Percentiles rank a stretch among this genome's conserved stretches.
These are phyloP conservation scores for Fusarium tricinctum DNA, from an alignment of 2,329 filamentous ascomycete species.

Conservation along the genomic window DNA sequence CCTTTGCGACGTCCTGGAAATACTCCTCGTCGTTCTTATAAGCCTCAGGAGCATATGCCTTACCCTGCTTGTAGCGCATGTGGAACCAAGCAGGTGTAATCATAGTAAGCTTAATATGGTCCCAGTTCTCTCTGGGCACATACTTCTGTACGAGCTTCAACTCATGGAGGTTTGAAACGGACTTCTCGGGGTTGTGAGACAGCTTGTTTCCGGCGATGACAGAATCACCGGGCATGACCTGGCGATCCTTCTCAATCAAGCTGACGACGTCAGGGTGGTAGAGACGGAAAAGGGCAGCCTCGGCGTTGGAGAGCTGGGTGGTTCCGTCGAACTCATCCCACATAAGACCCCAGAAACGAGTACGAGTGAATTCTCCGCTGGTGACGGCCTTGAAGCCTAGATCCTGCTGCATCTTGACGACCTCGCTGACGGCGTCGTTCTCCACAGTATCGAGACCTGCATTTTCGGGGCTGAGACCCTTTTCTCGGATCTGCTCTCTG, in stretches of 20 bases:
- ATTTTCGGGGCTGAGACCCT: constrained; percentile 63
- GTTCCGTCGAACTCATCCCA: constrained; percentile 69
- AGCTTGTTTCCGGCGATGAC: constrained; percentile 66
- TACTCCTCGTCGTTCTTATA: constrained; percentile 62
- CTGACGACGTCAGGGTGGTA: constrained; percentile 69
- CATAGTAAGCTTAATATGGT: constrained; percentile 67
- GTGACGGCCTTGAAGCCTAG: constrained; percentile 76
- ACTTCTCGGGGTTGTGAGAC: constrained; percentile 58
- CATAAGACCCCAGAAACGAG: constrained; percentile 62
- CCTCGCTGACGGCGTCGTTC: constrained; percentile 64
- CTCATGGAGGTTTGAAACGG: constrained; percentile 65
- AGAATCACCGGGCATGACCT: constrained; percentile 70
- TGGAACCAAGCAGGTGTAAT: constrained; percentile 64
- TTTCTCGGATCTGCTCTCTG: constrained; percentile 52
- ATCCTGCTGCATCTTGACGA: constrained; percentile 77
- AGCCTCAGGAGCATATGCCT: constrained; percentile 47
- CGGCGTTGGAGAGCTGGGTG: constrained; percentile 63
- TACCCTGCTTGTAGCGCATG: constrained; percentile 50
- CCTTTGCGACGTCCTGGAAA: constrained; percentile 74
- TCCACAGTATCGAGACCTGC: constrained; percentile 71
- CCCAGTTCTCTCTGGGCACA: constrained; percentile 63
- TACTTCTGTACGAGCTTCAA: constrained; percentile 62
- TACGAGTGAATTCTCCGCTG: constrained; percentile 77
- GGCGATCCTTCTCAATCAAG: constrained; percentile 65
- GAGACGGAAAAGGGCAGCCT: constrained; percentile 65